Conservation (phyloP, 495 filamentous ascomycete species). For the Penicillium arizonense region DNA sequence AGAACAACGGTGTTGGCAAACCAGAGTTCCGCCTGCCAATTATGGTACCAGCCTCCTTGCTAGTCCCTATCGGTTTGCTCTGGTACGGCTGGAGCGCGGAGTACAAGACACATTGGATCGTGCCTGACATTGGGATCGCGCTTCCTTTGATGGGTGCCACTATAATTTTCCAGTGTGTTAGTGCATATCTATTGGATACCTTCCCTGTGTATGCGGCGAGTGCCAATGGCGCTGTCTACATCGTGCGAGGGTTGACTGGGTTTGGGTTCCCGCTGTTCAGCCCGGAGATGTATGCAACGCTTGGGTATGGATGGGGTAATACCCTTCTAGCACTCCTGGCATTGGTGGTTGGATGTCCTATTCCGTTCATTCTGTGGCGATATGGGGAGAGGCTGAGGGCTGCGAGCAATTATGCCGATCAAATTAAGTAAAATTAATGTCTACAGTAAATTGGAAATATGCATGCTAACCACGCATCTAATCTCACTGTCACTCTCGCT, state of each 20-base stretch:
- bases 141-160: constrained; percentile 56
- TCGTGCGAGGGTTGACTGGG: constrained; percentile 59
- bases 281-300: constrained; percentile 47
- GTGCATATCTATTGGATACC: constrained; percentile 63
- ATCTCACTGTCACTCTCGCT: background rate
- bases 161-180: constrained; percentile 57
- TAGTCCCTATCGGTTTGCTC: constrained; percentile 58
- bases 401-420: constrained; percentile 5
- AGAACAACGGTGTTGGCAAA: constrained; percentile 8
- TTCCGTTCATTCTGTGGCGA: constrained; percentile 50
- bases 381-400: constrained; percentile 9
- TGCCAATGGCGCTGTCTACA: constrained; percentile 58
- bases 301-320: constrained; percentile 55
- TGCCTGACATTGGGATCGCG: constrained; percentile 59
- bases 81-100: constrained; percentile 63
- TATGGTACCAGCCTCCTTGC: constrained; percentile 52
- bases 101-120: constrained; percentile 56
- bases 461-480: background rate
- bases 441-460: background rate
- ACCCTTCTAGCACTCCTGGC: constrained; percentile 46
- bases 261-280: constrained; percentile 71
- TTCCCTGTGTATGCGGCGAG: constrained; percentile 64
- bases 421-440: background rate
- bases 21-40: constrained; percentile 63
- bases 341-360: constrained; percentile 45